Evolutionary conservation across 805 yeast genomes (phyloP).

Genomic region (Ogataea trehaloabstinens): DNA sequence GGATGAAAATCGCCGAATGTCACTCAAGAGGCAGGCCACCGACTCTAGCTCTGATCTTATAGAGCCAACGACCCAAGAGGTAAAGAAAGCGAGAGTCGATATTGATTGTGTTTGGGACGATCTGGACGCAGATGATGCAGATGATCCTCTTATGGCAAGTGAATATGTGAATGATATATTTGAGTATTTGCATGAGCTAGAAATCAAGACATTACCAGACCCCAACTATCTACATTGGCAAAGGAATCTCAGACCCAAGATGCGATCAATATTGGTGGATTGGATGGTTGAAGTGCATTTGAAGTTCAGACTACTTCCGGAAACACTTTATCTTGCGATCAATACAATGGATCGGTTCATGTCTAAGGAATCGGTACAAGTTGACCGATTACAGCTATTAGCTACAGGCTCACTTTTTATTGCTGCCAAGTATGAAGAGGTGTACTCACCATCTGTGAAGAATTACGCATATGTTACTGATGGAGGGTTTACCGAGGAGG

Average conservation of each 20-base stretch:
- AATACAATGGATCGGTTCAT: slow-evolving; percentile 87
- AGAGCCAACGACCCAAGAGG: slow-evolving; percentile 27
- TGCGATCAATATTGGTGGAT: slow-evolving; percentile 86
- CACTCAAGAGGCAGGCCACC: slow-evolving; percentile 53
- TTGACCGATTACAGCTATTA: slow-evolving; percentile 76
- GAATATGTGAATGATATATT: slow-evolving; percentile 90
- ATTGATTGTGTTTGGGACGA: slow-evolving; percentile 60
- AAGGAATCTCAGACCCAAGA: slow-evolving; percentile 68
- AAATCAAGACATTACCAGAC: slow-evolving; percentile 69
- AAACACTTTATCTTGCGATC: slow-evolving; percentile 78
- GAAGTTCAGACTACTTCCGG: slow-evolving; percentile 79
- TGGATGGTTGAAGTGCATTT: slow-evolving; percentile 91
- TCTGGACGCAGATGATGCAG: slow-evolving; percentile 64
- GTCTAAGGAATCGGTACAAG: slow-evolving; percentile 68
- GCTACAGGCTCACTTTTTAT: slow-evolving; percentile 85
- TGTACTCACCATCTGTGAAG: slow-evolving; percentile 78
- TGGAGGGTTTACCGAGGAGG: slow-evolving; percentile 78
- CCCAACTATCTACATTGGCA: slow-evolving; percentile 65
- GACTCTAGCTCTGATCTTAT: slow-evolving; percentile 46
- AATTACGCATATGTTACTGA: slow-evolving; percentile 88
- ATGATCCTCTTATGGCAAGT: slow-evolving; percentile 84
- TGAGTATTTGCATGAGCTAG: slow-evolving; percentile 70
- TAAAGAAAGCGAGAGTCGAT: slow-evolving; percentile 35
- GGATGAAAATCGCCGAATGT: slow-evolving; percentile 32
- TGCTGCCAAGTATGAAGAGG: slow-evolving; percentile 94